These are phyloP conservation scores for Perilla frutescens DNA, from an alignment of 257 asterid genomes.

Conservation along the genomic window DNA sequence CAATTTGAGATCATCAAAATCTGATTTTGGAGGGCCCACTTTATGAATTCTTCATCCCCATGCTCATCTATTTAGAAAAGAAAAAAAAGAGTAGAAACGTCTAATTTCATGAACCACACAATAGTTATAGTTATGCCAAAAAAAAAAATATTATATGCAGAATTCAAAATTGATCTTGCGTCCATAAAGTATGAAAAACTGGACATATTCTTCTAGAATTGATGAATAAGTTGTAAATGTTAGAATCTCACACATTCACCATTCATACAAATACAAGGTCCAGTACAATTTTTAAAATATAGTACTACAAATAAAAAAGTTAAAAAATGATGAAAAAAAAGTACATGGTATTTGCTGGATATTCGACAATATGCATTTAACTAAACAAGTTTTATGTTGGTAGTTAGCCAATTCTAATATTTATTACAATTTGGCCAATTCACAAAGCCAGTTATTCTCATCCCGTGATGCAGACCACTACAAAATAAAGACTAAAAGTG, in stretches of 20 bases:
- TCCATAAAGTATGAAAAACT: neutral
- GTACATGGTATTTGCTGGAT: neutral
- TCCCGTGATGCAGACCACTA: conserved; percentile 10
- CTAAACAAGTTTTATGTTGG: neutral
- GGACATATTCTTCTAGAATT: conserved; percentile 5
- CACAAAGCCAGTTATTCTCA: neutral
- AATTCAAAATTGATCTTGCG: neutral
- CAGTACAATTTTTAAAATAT: too few species aligned
- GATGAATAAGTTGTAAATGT: neutral
- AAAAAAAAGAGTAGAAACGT: neutral
- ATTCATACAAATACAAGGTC: too few species aligned
- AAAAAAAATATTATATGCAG: too few species aligned
- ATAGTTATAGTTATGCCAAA: neutral
- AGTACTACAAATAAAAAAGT: neutral
- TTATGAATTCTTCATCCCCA: neutral
- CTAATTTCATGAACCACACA: conserved; percentile 5
- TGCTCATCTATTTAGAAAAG: conserved; percentile 21
- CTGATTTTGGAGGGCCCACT: neutral
- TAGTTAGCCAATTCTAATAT: neutral
- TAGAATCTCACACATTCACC: neutral
- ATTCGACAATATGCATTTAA: neutral
- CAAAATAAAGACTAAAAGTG: neutral
- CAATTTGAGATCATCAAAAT: conserved; percentile 17
- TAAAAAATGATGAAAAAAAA: neutral
- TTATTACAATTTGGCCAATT: neutral